phyloP scores from a whole-genome alignment of 495 filamentous ascomycete genomes.

The Annulohypoxylon maeteangense region DNA sequence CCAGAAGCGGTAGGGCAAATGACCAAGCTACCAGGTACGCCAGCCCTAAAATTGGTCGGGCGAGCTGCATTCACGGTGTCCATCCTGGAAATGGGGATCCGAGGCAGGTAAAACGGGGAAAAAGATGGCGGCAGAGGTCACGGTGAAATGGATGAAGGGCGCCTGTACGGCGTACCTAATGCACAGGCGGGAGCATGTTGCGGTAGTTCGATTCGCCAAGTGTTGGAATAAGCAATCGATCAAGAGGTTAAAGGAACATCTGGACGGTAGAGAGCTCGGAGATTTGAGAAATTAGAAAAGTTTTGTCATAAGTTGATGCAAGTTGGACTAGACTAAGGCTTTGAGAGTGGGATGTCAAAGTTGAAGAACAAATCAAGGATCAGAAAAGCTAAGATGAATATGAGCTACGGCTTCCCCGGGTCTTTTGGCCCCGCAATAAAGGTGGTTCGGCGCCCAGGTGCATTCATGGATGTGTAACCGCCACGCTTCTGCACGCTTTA shows the following conservation, averaged over 20 bases:
- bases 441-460: not conserved
- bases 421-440: constrained; percentile 23
- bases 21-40: constrained; percentile 28
- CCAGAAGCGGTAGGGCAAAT: constrained; percentile 18
- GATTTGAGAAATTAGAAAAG: constrained; percentile 23
- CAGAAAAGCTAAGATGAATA: constrained; percentile 17
- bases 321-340: constrained; percentile 23
- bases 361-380: constrained; percentile 34
- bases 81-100: constrained; percentile 23
- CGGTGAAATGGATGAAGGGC: constrained; percentile 15
- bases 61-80: constrained; percentile 29
- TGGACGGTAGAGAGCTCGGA: constrained; percentile 1
- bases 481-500: constrained; percentile 26
- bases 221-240: not conserved
- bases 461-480: constrained; percentile 1
- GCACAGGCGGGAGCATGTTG: constrained; percentile 12
- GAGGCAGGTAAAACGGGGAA: constrained; percentile 9
- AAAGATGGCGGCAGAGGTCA: not conserved
- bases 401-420: constrained; percentile 30
- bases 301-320: constrained; percentile 42
- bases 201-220: constrained; percentile 34
- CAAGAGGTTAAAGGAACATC: not conserved
- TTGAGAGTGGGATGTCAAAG: constrained; percentile 39
- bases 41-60: constrained; percentile 30
- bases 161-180: constrained; percentile 10